Base-by-base conservation (phyloP, 75 land plant species). In the Picea glauca region DNA sequence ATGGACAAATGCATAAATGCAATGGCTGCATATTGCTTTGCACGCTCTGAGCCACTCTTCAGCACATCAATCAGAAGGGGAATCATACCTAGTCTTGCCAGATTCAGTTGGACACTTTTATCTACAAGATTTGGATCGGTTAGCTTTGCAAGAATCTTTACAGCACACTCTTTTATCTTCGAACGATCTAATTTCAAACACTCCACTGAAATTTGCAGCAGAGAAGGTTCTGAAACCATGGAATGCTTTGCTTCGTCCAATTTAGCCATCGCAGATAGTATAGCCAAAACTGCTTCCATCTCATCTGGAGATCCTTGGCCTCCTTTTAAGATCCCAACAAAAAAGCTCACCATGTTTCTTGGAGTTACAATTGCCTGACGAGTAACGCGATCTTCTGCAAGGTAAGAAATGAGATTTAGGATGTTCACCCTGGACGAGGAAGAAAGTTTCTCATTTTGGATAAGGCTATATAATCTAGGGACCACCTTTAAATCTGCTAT, bases 301-400 rank as follows among this genome's bases (percentile, higher is more conserved):
- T 78, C 82, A 9, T 81, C 81, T 46, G 67, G 15, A 35, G 26
- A 13, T 62, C 21, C 23, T 50, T 50, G 54, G n/a, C n/a, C 15
- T 35, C 43, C 58, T 78, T 78, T 56, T 18, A 81, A 33, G 31
- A 81, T 68, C 21, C 58, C 31, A 11, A 81, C 31, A 50, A 78
- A 58, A 61, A 78, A 62, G 12, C 30, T 62, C 7, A 78, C 58
- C 20, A 78, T 46, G n/a, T 4, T 8, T 81, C 56, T 26, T 68
- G 81, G 80, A 18, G 40, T 78, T 26, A 32, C 33, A 62, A 81
- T 57, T 38, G 82, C 81, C 13, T 23, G 13, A 7, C 82, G 74
- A 38, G 81, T 78, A 57, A 30, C 23, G 17, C 66, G 60, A 61
- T 81, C 82, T 78, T 50, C 81, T 5, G 82, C 81, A 46, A 81